phyloP scores from a whole-genome alignment of 2,329 filamentous ascomycete species.

The Stachybotrys echinatus region DNA sequence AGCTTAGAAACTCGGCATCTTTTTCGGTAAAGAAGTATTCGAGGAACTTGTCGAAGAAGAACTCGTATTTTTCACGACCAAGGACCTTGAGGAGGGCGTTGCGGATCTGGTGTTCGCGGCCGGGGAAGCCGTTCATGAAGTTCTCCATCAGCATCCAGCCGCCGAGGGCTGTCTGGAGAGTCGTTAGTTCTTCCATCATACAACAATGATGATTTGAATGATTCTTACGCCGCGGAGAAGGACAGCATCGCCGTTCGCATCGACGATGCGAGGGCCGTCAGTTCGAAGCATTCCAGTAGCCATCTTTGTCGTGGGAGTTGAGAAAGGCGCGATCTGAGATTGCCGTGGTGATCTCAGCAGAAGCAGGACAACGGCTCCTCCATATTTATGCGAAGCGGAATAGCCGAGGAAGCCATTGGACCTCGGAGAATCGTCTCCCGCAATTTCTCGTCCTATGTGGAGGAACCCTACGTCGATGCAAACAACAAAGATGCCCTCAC shows the following conservation, averaged over 20 bases:
- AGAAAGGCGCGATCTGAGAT: too few relatives aligned
- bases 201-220: neutral
- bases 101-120: conserved; percentile 50
- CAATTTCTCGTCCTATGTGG: too few relatives aligned
- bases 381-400: too few relatives aligned
- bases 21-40: conserved; percentile 53
- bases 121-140: conserved; percentile 57
- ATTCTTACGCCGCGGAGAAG: conserved; percentile 30
- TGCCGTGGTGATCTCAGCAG: too few relatives aligned
- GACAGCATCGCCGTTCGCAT: conserved; percentile 34
- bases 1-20: conserved; percentile 53
- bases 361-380: too few relatives aligned
- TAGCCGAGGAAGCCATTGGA: too few relatives aligned
- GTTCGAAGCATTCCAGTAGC: too few relatives aligned
- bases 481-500: too few relatives aligned
- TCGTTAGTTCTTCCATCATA: neutral
- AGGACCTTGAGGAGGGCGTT: conserved; percentile 47
- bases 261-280: conserved; percentile 38
- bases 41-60: conserved; percentile 54
- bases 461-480: too few relatives aligned
- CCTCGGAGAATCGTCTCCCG: too few relatives aligned
- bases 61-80: conserved; percentile 50
- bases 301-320: too few relatives aligned
- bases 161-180: conserved; percentile 15
- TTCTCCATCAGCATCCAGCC: conserved; percentile 46